phyloP scores from a whole-genome alignment of 2,329 filamentous ascomycete species.

The Curvularia sp. region DNA sequence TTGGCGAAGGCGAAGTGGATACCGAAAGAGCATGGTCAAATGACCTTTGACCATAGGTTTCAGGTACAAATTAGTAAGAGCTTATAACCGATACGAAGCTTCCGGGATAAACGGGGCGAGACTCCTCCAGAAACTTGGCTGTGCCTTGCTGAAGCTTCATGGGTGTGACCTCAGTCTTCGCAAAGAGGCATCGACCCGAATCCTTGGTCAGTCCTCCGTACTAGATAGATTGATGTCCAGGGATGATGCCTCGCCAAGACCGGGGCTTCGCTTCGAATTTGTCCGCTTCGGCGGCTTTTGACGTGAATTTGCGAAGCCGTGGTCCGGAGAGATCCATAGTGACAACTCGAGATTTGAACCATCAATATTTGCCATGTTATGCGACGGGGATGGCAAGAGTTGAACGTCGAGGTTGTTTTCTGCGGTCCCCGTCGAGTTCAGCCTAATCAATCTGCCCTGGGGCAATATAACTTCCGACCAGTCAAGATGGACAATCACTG shows the following conservation, averaged over 20 bases:
- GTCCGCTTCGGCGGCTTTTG: constrained; percentile 4
- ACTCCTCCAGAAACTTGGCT: constrained; percentile 35
- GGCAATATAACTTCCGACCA: constrained; percentile 38
- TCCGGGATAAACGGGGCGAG: constrained; percentile 48
- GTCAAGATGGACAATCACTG: constrained; percentile 22
- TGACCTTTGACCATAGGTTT: constrained; percentile 18
- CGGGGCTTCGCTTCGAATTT: constrained; percentile 12
- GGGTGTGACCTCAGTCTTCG: constrained; percentile 26
- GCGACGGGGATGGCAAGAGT: not conserved
- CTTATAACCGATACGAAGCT: constrained; percentile 23
- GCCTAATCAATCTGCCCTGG: constrained; percentile 37
- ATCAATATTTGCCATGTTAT: not conserved
- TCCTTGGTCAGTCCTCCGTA: constrained; percentile 24
- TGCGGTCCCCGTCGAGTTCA: constrained; percentile 31
- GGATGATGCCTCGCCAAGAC: constrained; percentile 15
- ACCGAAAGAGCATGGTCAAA: constrained; percentile 7
- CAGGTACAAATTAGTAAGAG: constrained; percentile 18
- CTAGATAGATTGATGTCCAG: constrained; percentile 19
- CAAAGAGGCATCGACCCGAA: constrained; percentile 34
- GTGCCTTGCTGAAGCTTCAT: constrained; percentile 31
- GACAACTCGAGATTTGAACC: not conserved
- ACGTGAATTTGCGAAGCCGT: not conserved
- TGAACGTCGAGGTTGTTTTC: constrained; percentile 9
- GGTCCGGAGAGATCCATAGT: not conserved
- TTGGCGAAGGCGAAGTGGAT: not conserved